Evolutionary conservation across 371 early-diverging fungal genomes (phyloP).

Genomic region (Aphelidium insulamus): DNA sequence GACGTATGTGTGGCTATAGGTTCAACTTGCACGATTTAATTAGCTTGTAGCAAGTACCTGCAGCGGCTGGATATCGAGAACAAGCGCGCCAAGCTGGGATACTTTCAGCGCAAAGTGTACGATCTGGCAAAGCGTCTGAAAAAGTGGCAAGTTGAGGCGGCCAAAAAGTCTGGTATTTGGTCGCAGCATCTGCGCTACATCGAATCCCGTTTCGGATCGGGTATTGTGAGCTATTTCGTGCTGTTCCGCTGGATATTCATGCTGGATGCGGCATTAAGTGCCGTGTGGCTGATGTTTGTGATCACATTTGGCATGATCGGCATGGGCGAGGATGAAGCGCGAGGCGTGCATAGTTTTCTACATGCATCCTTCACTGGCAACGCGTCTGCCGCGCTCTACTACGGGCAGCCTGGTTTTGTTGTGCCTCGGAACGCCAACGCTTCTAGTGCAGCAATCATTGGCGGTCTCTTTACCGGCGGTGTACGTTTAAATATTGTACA

Average conservation of each 20-base stretch:
- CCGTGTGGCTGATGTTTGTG: slow-evolving; percentile 1
- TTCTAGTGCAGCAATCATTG: neutral
- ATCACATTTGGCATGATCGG: neutral
- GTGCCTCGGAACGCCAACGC: no score
- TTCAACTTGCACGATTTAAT: no score
- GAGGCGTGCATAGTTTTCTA: neutral
- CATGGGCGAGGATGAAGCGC: neutral
- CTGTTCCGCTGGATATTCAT: slow-evolving; percentile 1
- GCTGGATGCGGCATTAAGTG: neutral
- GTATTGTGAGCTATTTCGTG: slow-evolving; percentile 2
- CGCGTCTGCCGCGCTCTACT: neutral
- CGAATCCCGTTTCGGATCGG: slow-evolving; percentile 4
- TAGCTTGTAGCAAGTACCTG: no score
- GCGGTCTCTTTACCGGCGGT: neutral
- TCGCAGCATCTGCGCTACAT: neutral
- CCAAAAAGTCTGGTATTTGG: slow-evolving; percentile 1
- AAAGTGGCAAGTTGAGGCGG: neutral
- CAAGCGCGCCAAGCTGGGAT: neutral
- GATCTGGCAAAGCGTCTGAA: neutral
- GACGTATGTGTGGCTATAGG: no score
- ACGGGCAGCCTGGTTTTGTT: no score
- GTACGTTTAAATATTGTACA: neutral
- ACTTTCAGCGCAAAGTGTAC: neutral
- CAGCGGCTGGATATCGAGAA: slow-evolving; percentile 1
- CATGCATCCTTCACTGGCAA: neutral